Evolutionary conservation across 129 eudicot species (phyloP), one percentile per base, ranked within the genome.

Genomic region (Flaveria ramosissima): DNA sequence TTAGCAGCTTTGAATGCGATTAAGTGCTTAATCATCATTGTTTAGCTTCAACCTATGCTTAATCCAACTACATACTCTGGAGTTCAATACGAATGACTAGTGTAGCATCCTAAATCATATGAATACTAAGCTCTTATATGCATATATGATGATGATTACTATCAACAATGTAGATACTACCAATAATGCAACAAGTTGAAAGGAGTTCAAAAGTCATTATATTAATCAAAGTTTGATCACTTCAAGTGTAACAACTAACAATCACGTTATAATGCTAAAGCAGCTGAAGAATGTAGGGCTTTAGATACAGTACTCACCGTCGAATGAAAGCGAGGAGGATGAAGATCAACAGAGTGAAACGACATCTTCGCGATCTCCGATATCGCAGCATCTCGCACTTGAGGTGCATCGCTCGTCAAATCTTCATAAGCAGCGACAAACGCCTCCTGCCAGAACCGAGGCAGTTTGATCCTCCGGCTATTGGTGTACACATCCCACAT

Each of bases 401-500:
- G 83, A 43, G 88, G 78, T 6, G 46, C 84, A 26, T 90, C 98
- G 72, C 96, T 91, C 5, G 88, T 87, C 81, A 93, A 78, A 53
- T 91, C 97, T 86, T 93, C 98, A 36, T 90, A 93, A 16, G 98
- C 98, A 41, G 98, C 97, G 78, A 83, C 96, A 76, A 93, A 93
- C 0, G 98, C 98, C 71, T 93, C 91, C 89, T 88, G 96, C 98
- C 98, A 93, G 74, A 93, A 93, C 39, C 87, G 82, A 19, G 87
- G 87, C 77, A 93, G 72, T 53, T 87, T 85, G 79, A 90, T 83
- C 84, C 96, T 84, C 20, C 83, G 83, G 75, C 91, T 85, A 71
- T 90, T 90, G 2, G 84, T 87, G 74, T 93, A 90, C 68, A 90
- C 98, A 86, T 90, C 97, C 98, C 98, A 93, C 98, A 93, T 88